These are phyloP conservation scores for Zelonia costaricensis DNA, from an alignment of 208 protist genomes.

Conservation along the genomic window DNA sequence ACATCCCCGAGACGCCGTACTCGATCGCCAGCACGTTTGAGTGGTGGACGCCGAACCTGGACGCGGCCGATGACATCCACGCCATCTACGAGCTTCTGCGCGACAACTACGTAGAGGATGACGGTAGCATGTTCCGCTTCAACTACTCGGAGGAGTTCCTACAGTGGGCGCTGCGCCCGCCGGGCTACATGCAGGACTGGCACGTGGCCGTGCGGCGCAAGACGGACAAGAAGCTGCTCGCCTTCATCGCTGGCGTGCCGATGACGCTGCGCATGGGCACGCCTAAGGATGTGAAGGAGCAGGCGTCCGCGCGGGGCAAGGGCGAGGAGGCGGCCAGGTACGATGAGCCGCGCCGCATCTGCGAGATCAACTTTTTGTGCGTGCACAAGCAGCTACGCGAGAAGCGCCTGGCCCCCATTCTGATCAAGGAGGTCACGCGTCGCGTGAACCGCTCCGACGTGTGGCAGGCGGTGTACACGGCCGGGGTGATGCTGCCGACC, in stretches of 20 bases:
- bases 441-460: slow-evolving; percentile 95
- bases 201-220: slow-evolving; percentile 96
- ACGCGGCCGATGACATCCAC: slow-evolving; percentile 71
- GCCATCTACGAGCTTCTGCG: slow-evolving; percentile 95
- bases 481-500: slow-evolving; percentile 95
- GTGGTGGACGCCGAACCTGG: slow-evolving; percentile 94
- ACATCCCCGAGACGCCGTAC: slow-evolving; percentile 91
- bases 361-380: slow-evolving; percentile 99
- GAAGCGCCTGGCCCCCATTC: slow-evolving; percentile 97
- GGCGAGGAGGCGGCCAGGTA: slow-evolving; percentile 24
- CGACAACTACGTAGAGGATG: slow-evolving; percentile 99
- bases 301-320: slow-evolving; percentile 11
- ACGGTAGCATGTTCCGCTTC: slow-evolving; percentile 99
- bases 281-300: slow-evolving; percentile 22
- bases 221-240: slow-evolving; percentile 92
- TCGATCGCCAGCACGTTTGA: slow-evolving; percentile 93
- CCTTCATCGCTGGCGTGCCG: slow-evolving; percentile 98
- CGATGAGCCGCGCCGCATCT: slow-evolving; percentile 80
- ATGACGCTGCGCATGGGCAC: slow-evolving; percentile 80
- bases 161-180: slow-evolving; percentile 97
- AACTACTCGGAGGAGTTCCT: slow-evolving; percentile 99
- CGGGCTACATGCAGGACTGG: slow-evolving; percentile 95
- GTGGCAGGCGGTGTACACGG: slow-evolving; percentile 98
- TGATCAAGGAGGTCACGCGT: slow-evolving; percentile 99
- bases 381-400: slow-evolving; percentile 98